phyloP scores from a whole-genome alignment of 768 basidiomycete genomes.

The Hemileccinum rubropunctum region DNA sequence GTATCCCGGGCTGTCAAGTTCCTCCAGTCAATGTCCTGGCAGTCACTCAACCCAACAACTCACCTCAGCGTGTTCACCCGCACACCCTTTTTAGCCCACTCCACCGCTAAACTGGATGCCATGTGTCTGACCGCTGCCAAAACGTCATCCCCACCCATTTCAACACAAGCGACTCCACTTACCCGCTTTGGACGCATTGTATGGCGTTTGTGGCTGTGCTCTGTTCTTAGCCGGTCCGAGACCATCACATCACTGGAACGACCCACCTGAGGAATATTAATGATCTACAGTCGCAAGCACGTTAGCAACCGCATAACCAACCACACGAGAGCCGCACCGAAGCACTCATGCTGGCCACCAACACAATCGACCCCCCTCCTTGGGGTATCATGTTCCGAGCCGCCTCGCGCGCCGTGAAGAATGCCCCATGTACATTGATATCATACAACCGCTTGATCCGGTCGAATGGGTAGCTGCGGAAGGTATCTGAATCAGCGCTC shows the following conservation, averaged over 20 bases:
- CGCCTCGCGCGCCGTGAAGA: conserved; percentile 95
- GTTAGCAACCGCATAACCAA: conserved; percentile 5
- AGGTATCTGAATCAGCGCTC: conserved; percentile 17
- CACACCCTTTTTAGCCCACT: conserved; percentile 90
- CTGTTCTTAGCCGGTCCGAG: neutral
- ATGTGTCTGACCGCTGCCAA: conserved; percentile 83
- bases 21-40: neutral
- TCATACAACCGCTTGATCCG: conserved; percentile 82
- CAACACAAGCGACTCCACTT: conserved; percentile 13
- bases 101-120: conserved; percentile 89
- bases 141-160: conserved; percentile 3
- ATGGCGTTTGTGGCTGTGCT: conserved; percentile 80
- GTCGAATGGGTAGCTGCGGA: conserved; percentile 77
- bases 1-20: conserved; percentile 76
- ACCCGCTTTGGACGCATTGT: conserved; percentile 95
- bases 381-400: conserved; percentile 87
- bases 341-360: conserved; percentile 91
- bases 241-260: neutral
- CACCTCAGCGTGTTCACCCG: conserved; percentile 82
- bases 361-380: conserved; percentile 75
- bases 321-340: conserved; percentile 49
- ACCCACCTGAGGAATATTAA: conserved; percentile 83
- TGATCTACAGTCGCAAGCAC: conserved; percentile 47
- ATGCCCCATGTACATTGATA: conserved; percentile 92
- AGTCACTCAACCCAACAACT: conserved; percentile 6